Evolutionary conservation across 208 protist species (phyloP).

Genomic region (Crithidia sp.): DNA sequence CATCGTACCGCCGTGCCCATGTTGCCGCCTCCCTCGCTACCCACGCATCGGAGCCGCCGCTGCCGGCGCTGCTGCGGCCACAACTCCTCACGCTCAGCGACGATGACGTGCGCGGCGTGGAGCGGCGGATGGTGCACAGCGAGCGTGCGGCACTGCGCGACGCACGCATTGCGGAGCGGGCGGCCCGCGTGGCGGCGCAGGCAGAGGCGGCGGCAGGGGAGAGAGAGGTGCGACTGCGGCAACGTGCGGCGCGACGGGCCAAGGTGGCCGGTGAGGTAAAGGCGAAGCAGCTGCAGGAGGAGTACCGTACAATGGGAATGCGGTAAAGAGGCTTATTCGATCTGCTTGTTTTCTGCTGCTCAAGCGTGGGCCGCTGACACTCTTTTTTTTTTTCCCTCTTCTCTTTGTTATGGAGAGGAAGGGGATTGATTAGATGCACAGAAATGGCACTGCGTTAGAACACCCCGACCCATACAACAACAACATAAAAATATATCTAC

Average conservation of each 20-base stretch:
- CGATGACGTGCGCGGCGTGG: conserved; percentile 42
- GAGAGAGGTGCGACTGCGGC: conserved; percentile 13
- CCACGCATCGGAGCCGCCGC: background rate
- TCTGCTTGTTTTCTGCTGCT: background rate
- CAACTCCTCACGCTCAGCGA: conserved; percentile 47
- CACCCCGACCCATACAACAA: too few species aligned
- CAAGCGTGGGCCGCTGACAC: background rate
- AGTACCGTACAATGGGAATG: conserved; percentile 30
- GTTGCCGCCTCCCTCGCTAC: conserved; percentile 16
- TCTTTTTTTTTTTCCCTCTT: too few species aligned
- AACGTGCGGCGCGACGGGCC: conserved; percentile 25
- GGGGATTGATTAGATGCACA: too few species aligned
- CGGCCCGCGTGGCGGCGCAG: conserved; percentile 17
- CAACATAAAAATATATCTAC: too few species aligned
- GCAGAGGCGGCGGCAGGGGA: conserved; percentile 15
- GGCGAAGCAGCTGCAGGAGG: conserved; percentile 25
- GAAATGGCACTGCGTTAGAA: too few species aligned
- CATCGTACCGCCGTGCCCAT: conserved; percentile 27
- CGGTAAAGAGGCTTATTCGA: background rate
- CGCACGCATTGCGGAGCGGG: conserved; percentile 34
- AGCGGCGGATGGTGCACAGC: conserved; percentile 39
- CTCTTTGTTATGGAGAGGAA: too few species aligned
- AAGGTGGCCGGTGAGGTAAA: conserved; percentile 19
- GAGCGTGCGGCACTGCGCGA: conserved; percentile 23
- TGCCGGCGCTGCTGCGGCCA: conserved; percentile 50